Evolutionary conservation across 768 basidiomycete genomes (phyloP), one percentile per base, ranked within the genome.

Genomic region (Lactarius pseudohatsudake): DNA sequence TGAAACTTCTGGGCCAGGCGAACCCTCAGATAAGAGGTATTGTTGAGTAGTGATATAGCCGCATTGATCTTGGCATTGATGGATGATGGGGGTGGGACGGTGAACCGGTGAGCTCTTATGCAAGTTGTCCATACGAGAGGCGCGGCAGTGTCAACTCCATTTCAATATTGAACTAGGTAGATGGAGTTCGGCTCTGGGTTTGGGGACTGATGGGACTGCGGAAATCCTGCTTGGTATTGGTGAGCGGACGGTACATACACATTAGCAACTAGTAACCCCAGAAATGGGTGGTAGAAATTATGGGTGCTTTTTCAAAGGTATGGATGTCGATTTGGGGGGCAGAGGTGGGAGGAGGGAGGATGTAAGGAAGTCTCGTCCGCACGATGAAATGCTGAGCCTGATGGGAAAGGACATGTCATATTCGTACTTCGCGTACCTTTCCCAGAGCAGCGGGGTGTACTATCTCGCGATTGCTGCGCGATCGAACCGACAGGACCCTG

Each of bases 401-500:
- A 22, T 50, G 47, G 47, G 47, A 50, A 47, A 22, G 47, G 22
- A 22, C 47, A 22, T n/a, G 47, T 50, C 22, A 50, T 50, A 22
- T 22, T 2, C 22, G n/a, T 50, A 13, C n/a, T 26, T 26, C 47
- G 47, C 22, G 47, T 47, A 47, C 45, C 45, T 47, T 47, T 11
- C 45, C 45, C n/a, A 47, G 45, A 50, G 11, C 47, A 50, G 47
- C 6, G 10, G 47, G 11, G n/a, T n/a, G n/a, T 47, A 20, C n/a
- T 41, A 47, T 47, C 45, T n/a, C 45, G 43, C 43, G 10, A 13
- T 11, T 22, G 11, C 22, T 50, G 47, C 2, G 22, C 13, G 47
- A 50, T 50, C 47, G n/a, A 26, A 50, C 47, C 22, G 47, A 50
- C n/a, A 13, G 47, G 47, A 50, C 47, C 47, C 47, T 50, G 47